These are phyloP conservation scores for Perkinsus olseni DNA, from an alignment of 169 alveolate species.

Conservation along the genomic window DNA sequence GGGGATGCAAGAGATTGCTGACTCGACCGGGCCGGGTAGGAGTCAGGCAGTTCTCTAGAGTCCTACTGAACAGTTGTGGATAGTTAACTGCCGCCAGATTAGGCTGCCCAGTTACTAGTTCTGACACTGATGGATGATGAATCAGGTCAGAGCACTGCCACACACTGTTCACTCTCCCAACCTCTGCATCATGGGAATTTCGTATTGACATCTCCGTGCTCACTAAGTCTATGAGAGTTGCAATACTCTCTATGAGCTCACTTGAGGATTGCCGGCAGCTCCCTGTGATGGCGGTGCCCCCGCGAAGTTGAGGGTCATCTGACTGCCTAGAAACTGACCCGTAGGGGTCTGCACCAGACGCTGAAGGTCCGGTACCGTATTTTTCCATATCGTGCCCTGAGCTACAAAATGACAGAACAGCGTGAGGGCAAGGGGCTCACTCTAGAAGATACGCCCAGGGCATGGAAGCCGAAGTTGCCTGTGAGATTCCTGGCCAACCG, in stretches of 20 bases:
- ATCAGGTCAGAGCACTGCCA: too few species aligned
- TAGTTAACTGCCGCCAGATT: too few species aligned
- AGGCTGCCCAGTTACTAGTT: too few species aligned
- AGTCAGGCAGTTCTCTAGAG: too few species aligned
- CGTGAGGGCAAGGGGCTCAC: neutral
- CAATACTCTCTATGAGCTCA: neutral
- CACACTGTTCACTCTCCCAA: too few species aligned
- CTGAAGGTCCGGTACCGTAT: neutral
- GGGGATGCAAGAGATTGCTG: too few species aligned
- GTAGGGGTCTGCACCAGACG: neutral
- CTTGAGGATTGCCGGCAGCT: neutral
- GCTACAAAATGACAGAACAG: neutral
- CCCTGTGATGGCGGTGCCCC: neutral
- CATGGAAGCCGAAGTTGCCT: neutral
- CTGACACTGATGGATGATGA: too few species aligned
- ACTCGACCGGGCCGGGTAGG: too few species aligned
- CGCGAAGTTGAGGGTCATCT: neutral
- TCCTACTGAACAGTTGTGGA: too few species aligned
- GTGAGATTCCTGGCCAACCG: neutral
- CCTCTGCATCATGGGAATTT: too few species aligned
- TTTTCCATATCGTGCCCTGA: neutral
- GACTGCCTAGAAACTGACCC: neutral
- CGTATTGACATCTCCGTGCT: too few species aligned
- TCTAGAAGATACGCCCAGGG: neutral
- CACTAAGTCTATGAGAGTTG: neutral